Conservation (phyloP, 2,329 filamentous ascomycete genomes). For the Xylariomycetidae sp. region DNA sequence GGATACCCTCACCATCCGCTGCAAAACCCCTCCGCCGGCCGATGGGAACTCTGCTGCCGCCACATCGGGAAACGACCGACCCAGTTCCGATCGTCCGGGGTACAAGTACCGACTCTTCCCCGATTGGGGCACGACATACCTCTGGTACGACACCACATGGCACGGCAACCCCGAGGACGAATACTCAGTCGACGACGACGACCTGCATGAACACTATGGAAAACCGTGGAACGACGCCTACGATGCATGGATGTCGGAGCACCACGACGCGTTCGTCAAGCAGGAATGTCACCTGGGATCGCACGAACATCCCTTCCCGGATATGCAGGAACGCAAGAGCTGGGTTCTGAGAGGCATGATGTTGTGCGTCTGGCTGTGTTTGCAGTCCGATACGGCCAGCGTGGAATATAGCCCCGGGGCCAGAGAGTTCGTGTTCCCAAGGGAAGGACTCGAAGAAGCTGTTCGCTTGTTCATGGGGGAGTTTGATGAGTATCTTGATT, state of each 20-base stretch:
- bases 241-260: no score
- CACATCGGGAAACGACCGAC: neutral
- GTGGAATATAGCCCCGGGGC: constrained; percentile 3
- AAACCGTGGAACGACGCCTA: no score
- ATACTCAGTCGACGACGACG: no score
- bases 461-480: neutral
- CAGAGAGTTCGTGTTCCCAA: neutral
- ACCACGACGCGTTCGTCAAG: no score
- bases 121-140: no score
- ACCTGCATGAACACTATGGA: no score
- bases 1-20: neutral
- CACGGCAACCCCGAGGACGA: no score
- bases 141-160: no score
- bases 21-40: no score
- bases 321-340: constrained; percentile 1
- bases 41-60: no score
- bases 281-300: neutral
- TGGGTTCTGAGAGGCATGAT: constrained; percentile 6
- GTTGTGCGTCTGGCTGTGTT: constrained; percentile 1
- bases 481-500: neutral
- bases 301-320: neutral
- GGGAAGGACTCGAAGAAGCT: neutral
- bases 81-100: neutral
- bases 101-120: constrained; percentile 3
- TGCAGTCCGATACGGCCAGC: constrained; percentile 3